Evolutionary conservation across 1,284 basidiomycete genomes (phyloP), one percentile per base, ranked within the genome.

Genomic region (Coniferiporia sulphurascens): DNA sequence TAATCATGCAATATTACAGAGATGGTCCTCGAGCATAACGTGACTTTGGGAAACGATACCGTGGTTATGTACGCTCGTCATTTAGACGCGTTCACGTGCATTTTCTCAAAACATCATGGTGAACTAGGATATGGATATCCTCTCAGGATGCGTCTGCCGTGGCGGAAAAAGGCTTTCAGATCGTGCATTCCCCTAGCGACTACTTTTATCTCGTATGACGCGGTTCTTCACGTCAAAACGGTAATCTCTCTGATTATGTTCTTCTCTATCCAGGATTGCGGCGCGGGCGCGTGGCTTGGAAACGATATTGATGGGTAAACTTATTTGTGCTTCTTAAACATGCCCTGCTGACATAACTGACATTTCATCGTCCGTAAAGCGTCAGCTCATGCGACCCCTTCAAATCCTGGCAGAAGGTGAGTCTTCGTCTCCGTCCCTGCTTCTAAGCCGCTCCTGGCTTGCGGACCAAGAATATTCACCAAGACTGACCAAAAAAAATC

Each of bases 221-320:
- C 32, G 35, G 8, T 19, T 48, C 32, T 15, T 48, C 13, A 54
- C 10, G 6, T n/a, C 19, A 46, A 46, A 2, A 46, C 8, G 2
- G 4, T n/a, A 1, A 2, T n/a, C 17, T 46, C 17, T n/a, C 12
- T 46, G 12, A 46, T 17, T 17, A 17, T 3, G 12, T 21, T 6
- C 9, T 41, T 41, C 27, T 27, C 27, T 27, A 27, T 41, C 3
- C 17, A 46, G 44, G 44, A 93, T 66, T 91, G 90, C 69, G 92
- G 94, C 12, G 84, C 73, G 0, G 92, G 93, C 2, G 83, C 72
- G 45, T 95, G 91, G 91, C 66, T 94, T 19, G 89, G 88, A 19
- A 74, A 75, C 48, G 65, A 74, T 66, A 74, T 83, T 1, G 50
- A 69, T 45, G 76, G 38, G 38, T 41, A 41, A 41, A 41, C 9